Base-by-base conservation (phyloP, 1,139 yeast species). In the Taiozyma sp. region DNA sequence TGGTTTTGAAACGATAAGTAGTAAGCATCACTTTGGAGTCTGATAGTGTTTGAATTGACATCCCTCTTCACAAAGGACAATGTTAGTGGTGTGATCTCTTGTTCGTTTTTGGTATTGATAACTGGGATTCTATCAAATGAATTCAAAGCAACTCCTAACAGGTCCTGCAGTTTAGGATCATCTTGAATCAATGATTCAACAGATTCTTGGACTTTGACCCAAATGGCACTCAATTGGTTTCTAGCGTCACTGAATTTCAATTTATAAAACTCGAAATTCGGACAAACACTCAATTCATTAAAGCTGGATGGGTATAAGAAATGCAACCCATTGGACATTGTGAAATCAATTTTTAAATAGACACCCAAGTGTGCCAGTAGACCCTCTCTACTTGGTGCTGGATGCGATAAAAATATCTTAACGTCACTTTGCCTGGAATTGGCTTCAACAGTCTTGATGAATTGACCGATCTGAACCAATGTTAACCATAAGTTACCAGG, bases 401-500 rank as follows among this genome's bases (percentile, higher is more conserved):
- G 83, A 64, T 86, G 90, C 13, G 85, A 72, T 21, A 87, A 68
- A 61, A 87, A 81, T 21, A 87, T 66, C 53, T 85, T 80, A 46
- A 85, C 77, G 49, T 85, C 79, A 10, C 65, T 51, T 34, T 67
- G 65, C 47, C 70, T 72, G 64, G 68, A 67, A 47, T 71, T 60
- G 50, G 68, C 53, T 60, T 71, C 69, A 50, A 71, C 75, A 1
- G 81, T 76, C 52, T 77, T 73, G 34, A 80, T 69, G 47, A 81
- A 70, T 62, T 81, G 83, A 4, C 93, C 91, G 42, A 87, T 70
- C 63, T 87, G 95, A 45, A 85, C 66, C 52, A 85, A 70, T 9
- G 88, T 83, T 32, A 85, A 77, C 95, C 95, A 87, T 53, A 85
- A 74, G 55, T 85, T 83, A 2, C 95, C 93, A 13, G 81, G 77